A percentile compares a stretch with the other conserved stretches of the same genome.
Evolutionary conservation across 768 basidiomycete genomes (phyloP).

Genomic region (Lentinula guzmanii): DNA sequence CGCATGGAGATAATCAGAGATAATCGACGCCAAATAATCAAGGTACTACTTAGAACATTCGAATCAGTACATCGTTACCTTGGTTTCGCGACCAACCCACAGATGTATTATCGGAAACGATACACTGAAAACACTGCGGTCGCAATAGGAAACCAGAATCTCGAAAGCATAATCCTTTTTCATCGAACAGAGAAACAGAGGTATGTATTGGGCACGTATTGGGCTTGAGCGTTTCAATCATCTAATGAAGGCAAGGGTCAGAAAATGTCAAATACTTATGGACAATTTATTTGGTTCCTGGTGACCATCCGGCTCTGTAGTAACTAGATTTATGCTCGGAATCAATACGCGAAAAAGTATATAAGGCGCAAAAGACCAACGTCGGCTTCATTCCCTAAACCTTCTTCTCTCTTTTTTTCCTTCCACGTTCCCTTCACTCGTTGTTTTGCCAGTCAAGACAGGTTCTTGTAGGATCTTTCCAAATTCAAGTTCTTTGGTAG

Average conservation of each 20-base stretch:
- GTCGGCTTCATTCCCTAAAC: neutral
- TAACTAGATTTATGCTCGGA: constrained; percentile 4
- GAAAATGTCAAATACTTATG: neutral
- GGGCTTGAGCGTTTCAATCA: no score
- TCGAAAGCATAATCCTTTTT: no score
- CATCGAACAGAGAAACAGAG: no score
- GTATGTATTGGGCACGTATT: no score
- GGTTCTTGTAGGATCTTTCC: constrained; percentile 38
- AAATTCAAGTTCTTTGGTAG: constrained; percentile 23
- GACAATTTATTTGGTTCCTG: neutral
- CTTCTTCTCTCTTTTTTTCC: neutral
- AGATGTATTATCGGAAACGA: no score
- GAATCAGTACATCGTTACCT: neutral
- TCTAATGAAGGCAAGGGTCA: neutral
- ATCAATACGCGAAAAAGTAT: neutral
- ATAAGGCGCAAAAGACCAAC: neutral
- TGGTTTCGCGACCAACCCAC: neutral
- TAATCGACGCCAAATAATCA: neutral
- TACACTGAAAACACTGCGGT: no score
- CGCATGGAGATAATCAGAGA: no score
- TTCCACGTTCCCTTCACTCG: constrained; percentile 6
- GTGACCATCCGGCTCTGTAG: neutral
- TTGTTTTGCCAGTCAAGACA: constrained; percentile 42
- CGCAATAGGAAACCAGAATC: no score
- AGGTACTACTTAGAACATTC: neutral